phyloP scores from a whole-genome alignment of 331 rosid species.

The Phaseolus coccineus region DNA sequence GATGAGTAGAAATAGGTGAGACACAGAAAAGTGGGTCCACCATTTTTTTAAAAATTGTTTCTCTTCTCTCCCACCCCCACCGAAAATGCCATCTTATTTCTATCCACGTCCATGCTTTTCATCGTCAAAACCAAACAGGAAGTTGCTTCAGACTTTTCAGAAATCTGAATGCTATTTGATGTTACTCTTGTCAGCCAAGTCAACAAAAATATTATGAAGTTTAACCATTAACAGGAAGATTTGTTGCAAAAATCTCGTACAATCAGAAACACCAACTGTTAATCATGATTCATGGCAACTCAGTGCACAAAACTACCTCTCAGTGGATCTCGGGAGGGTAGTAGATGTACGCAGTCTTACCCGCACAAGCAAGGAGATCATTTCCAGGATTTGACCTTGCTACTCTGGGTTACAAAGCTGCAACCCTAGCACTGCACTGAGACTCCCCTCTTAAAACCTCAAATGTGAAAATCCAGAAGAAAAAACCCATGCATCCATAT shows the following conservation, averaged over 20 bases:
- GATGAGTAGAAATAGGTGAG: no score
- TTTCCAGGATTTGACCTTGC: neutral
- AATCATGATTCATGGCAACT: neutral
- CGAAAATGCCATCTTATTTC: no score
- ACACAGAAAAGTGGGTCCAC: no score
- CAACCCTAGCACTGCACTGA: neutral
- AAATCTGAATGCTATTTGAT: constrained; percentile 22
- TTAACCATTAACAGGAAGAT: constrained; percentile 21
- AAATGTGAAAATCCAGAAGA: neutral
- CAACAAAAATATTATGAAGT: constrained; percentile 26
- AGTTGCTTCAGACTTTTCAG: constrained; percentile 24
- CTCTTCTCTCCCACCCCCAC: no score
- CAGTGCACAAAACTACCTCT: neutral
- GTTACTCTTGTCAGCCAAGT: constrained; percentile 31
- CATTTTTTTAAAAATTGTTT: no score
- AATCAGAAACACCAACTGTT: constrained; percentile 31
- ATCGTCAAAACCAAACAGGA: no score
- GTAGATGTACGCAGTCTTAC: neutral
- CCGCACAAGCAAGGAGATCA: neutral
- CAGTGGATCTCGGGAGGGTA: neutral
- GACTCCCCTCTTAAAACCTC: constrained; percentile 17
- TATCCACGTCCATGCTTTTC: no score
- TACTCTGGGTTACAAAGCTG: neutral
- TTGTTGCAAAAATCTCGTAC: neutral
- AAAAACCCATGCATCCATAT: neutral